Conservation (phyloP, 345 rosid genomes). For the Syzygium oleosum region DNA sequence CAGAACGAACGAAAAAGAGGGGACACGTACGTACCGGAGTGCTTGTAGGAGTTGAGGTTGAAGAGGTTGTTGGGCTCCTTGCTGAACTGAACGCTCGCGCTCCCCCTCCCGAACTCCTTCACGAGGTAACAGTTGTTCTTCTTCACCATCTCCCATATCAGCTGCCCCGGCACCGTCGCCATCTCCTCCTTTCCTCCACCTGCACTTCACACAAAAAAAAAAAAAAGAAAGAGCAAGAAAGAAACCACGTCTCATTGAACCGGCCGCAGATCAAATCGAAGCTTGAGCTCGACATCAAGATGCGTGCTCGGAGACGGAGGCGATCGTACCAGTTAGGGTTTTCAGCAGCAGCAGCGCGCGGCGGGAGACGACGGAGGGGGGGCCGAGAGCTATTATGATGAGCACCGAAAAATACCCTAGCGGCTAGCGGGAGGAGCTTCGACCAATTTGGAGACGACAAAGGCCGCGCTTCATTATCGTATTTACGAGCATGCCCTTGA, state of each 20-base stretch:
- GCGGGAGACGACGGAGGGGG: neutral
- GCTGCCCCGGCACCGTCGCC: conserved; percentile 44
- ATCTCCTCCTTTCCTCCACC: conserved; percentile 9
- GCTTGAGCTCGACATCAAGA: neutral
- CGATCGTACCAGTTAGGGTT: neutral
- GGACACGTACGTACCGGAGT: conserved; percentile 23
- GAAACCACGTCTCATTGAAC: neutral
- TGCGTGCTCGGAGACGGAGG: neutral
- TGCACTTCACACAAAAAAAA: neutral
- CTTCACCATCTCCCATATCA: conserved; percentile 53
- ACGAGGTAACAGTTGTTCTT: conserved; percentile 38
- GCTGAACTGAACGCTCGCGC: conserved; percentile 38
- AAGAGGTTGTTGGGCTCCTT: conserved; percentile 49
- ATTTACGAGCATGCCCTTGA: neutral
- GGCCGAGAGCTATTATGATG: neutral
- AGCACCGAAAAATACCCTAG: neutral
- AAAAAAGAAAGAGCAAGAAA: neutral
- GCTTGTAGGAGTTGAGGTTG: conserved; percentile 50
- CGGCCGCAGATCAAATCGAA: neutral
- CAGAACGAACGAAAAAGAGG: neutral
- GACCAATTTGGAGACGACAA: neutral
- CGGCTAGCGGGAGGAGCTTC: neutral
- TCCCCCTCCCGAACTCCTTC: conserved; percentile 38
- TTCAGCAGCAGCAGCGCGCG: neutral
- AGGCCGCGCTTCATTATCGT: neutral